Base-by-base conservation (phyloP, 805 yeast species). In the Lipomyces mesembrius region DNA sequence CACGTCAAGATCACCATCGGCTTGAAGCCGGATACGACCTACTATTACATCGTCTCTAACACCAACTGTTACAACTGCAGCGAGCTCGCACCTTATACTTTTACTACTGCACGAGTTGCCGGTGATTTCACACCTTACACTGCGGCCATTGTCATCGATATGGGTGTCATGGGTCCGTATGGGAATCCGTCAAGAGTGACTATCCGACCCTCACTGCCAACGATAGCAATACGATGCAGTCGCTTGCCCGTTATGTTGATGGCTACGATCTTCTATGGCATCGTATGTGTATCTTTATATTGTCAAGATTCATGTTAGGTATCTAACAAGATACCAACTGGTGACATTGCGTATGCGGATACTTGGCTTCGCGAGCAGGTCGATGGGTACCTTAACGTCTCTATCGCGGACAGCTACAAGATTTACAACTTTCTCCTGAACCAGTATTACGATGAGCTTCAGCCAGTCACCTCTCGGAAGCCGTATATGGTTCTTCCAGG, bases 271-370 rank as follows among this genome's bases (percentile, higher is more conserved):
- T 68, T 17, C 43, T 68, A 7, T 57, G 57, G 52, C 71, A 66
- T 35, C 71, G 70, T 66, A 61, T 9, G 70, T 55, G 43, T 29
- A n/a, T 34, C n/a, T 3, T 57, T 6, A 22, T 5, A 1, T 20
- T 22, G 54, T 8, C 20, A 17, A 17, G 9, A 2, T 17, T 7
- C 12, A 49, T 39, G 25, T 8, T 20, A 20, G 29, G 5, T 2
- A n/a, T 34, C 61, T 51, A 37, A 54, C 54, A 17, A 8, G 2
- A 25, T 39, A 25, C 57, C n/a, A 59, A 72, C 73, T 9, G 78
- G 78, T 51, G 78, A 76, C 62, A 61, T 76, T 59, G 76, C 75
- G 27, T 76, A 76, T 58, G 76, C 78, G 12, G 78, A 76, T 66
- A 61, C 73, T 37, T 75, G 77, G 76, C 73, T 76, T 53, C 58